Base-by-base conservation (phyloP, 2,329 filamentous ascomycete genomes). In the Colletotrichum sp. region DNA sequence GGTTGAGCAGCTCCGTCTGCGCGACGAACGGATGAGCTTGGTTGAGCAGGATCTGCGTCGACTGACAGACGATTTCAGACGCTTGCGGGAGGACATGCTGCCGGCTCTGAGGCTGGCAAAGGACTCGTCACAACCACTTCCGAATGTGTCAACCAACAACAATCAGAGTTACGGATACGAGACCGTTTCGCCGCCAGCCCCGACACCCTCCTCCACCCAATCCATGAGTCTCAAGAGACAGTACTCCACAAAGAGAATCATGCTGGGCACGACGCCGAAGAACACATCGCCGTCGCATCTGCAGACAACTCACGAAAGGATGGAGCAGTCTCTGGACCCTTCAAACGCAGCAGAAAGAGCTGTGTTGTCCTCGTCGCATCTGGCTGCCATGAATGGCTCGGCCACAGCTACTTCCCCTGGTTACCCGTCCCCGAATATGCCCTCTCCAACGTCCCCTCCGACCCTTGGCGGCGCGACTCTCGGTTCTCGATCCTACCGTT, bases 71-170 rank as follows among this genome's bases (percentile, higher is more conserved):
- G 96, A 99, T 83, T 98, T 98, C 83, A 91, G 94, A 80, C 93
- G 95, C 79, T 86, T 99, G 78, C 91, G 97, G 72, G 96, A 99
- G 84, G 97, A 99, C 82, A 92, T 98, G 82, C 89, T 99, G 36
- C 96, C 97, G 5, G 93, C 98, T 24, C 92, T 98, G 81, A 95
- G 96, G 77, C 92, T 98, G 81, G 94, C 93, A 81, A 99, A 99
- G 87, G 96, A 99, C 83, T 94, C 94, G 80, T 95, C 96, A 78
- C 95, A 98, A 82, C 96, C 96, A 44, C 88, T 99, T 26, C 77
- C 57, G 79, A 78, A 76, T 44, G 72, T 77, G 12, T 72, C 69
- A 75, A 85, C 79, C 78, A 84, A 82, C 68, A 81, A 82, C 69
- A 87, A 80, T 76, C 87, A 86, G 75, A 81, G 80, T 59, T 91